phyloP scores from a whole-genome alignment of 176 grass and related monocot species.

The Musa schizocarpa region DNA sequence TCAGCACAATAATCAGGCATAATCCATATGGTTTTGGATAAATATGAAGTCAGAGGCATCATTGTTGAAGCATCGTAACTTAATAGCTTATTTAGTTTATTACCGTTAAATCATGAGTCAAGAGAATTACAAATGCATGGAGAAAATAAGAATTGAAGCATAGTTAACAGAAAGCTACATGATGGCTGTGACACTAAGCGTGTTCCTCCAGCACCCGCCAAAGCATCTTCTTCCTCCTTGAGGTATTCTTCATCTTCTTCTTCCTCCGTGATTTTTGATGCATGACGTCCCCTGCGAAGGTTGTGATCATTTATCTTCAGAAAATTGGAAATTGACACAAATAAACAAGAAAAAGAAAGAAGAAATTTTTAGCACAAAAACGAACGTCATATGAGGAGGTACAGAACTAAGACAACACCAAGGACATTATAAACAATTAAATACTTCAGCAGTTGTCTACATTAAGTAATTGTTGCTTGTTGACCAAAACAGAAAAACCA shows the following conservation, averaged over 20 bases:
- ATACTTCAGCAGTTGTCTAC: background rate
- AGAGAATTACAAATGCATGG: background rate
- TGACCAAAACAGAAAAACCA: too few species aligned
- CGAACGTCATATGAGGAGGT: too few species aligned
- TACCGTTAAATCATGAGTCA: background rate
- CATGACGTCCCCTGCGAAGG: slow-evolving; percentile 57
- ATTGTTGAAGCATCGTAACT: too few species aligned
- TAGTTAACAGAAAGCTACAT: slow-evolving; percentile 29
- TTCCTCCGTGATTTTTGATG: slow-evolving; percentile 68
- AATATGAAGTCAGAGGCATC: too few species aligned
- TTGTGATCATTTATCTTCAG: background rate
- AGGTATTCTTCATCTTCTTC: slow-evolving; percentile 76
- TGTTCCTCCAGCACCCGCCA: slow-evolving; percentile 50
- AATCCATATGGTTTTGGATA: too few species aligned
- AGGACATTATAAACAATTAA: slow-evolving; percentile 1
- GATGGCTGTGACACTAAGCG: slow-evolving; percentile 62
- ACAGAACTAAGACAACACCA: background rate
- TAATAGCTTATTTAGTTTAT: too few species aligned
- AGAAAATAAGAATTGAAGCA: background rate
- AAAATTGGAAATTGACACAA: background rate
- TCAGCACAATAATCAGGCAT: too few species aligned
- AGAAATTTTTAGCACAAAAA: too few species aligned
- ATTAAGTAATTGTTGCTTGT: background rate
- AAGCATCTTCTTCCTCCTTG: slow-evolving; percentile 73
- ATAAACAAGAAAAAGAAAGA: slow-evolving; percentile 10